Evolutionary conservation across 2,329 filamentous ascomycete species (phyloP).

Genomic region (Pestalotiopsis sp.): DNA sequence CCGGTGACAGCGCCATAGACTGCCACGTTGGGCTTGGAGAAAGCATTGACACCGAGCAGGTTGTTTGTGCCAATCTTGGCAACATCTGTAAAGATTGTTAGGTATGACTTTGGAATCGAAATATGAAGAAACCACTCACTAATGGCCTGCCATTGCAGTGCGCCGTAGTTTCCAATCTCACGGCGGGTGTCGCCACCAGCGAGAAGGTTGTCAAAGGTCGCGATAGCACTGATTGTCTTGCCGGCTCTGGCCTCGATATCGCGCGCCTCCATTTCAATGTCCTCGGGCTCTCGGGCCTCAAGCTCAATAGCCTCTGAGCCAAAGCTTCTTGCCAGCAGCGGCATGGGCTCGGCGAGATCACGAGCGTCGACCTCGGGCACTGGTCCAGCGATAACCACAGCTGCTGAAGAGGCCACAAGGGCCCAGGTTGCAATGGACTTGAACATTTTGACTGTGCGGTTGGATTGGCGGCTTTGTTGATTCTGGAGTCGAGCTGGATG

Average conservation of each 20-base stretch:
- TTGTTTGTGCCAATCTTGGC: not conserved
- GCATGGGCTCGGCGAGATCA: not conserved
- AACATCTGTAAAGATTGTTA: not conserved
- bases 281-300: not conserved
- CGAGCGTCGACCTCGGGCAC: not conserved
- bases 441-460: not conserved
- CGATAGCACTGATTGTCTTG: not conserved
- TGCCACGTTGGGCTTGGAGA: slow-evolving; percentile 3
- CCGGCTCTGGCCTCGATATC: not conserved
- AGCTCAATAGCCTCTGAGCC: not conserved
- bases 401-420: not conserved
- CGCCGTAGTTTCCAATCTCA: not conserved
- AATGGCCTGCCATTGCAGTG: not conserved
- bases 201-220: not conserved
- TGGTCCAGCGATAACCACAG: not conserved
- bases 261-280: not conserved
- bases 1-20: not conserved
- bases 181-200: not conserved
- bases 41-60: not conserved
- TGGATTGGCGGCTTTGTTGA: not conserved
- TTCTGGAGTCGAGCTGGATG: not conserved
- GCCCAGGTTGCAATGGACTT: not conserved
- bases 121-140: not conserved
- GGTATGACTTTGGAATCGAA: not conserved
- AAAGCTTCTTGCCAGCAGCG: not conserved